Conservation (phyloP, 2,329 filamentous ascomycete genomes). For the Ceratocystis albifundus region DNA sequence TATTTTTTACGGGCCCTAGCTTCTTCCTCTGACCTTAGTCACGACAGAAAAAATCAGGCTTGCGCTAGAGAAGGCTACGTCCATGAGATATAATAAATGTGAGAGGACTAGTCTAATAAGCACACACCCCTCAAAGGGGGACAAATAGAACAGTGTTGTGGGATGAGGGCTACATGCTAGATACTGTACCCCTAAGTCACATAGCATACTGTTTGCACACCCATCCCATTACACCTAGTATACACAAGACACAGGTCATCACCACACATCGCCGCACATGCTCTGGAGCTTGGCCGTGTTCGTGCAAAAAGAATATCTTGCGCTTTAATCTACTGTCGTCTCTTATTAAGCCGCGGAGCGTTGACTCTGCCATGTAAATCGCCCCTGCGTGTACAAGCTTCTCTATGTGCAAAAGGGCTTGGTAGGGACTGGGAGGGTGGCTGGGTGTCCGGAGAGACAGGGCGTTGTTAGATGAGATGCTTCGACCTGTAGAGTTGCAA, state of each 20-base stretch:
- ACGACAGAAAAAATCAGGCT: background rate
- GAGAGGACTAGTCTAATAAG: background rate
- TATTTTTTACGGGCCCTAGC: conserved; percentile 14
- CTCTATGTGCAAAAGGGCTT: background rate
- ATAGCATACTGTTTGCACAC: background rate
- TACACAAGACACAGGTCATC: background rate
- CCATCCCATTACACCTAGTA: background rate
- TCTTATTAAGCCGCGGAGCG: background rate
- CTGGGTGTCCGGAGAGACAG: background rate
- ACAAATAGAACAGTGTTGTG: background rate
- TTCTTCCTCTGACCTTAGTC: conserved; percentile 6
- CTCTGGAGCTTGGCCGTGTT: background rate
- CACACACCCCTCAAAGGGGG: background rate
- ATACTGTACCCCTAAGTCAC: background rate
- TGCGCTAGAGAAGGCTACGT: conserved; percentile 3
- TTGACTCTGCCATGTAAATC: background rate
- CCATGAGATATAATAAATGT: background rate
- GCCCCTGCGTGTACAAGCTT: background rate
- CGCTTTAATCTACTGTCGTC: background rate
- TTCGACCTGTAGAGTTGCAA: conserved; percentile 43
- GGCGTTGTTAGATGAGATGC: conserved; percentile 49
- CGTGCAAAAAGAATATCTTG: conserved; percentile 2
- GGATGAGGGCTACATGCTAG: background rate
- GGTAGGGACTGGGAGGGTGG: background rate
- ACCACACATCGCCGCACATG: background rate